phyloP scores from a whole-genome alignment of 345 rosid genomes.

The Cardamine occulta region DNA sequence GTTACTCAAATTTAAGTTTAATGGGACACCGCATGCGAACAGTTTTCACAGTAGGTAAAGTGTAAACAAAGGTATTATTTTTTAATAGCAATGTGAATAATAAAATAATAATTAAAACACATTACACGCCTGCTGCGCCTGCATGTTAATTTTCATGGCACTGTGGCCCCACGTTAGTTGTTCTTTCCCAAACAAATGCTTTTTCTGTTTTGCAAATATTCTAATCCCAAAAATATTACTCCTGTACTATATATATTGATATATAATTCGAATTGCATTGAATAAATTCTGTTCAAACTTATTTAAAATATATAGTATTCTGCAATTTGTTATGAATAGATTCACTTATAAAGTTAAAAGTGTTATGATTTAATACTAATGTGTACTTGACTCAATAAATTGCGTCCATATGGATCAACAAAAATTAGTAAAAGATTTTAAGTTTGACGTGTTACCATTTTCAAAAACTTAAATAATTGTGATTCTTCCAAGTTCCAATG shows the following conservation, averaged over 20 bases:
- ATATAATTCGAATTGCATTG: neutral
- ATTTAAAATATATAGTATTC: too few relatives aligned
- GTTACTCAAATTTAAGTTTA: conserved; percentile 30
- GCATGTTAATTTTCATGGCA: conserved; percentile 37
- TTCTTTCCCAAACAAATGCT: conserved; percentile 41
- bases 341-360: neutral
- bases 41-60: conserved; percentile 7
- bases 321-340: neutral
- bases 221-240: conserved; percentile 8
- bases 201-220: conserved; percentile 27
- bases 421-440: neutral
- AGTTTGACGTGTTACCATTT: neutral
- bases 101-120: conserved; percentile 27
- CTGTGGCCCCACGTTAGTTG: conserved; percentile 36
- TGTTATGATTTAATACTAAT: neutral
- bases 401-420: neutral
- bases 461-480: neutral
- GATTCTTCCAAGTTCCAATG: conserved; percentile 23
- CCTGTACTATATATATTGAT: neutral
- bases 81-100: neutral
- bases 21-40: conserved; percentile 27
- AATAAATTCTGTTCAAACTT: neutral
- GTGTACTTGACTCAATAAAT: neutral
- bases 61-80: neutral
- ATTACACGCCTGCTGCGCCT: conserved; percentile 40